Evolutionary conservation across 2,329 filamentous ascomycete species (phyloP), one percentile per base, ranked within the genome.

Genomic region (Trichophyton equinum): DNA sequence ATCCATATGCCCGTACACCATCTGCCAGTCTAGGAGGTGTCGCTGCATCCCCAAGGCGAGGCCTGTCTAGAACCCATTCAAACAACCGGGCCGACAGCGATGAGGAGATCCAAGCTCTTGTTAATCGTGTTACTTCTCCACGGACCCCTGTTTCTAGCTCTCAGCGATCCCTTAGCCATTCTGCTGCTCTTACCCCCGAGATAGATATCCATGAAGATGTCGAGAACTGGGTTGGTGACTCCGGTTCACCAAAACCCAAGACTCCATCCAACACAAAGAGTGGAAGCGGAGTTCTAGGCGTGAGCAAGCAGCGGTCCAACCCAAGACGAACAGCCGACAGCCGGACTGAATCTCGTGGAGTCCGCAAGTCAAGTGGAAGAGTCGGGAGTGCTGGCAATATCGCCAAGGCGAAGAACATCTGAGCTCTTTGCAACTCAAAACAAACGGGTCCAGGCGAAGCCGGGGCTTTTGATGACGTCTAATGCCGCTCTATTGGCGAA

Each of bases 91-190:
- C 78, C 55, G 88, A 94, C 70, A 88, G 86, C 20, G 91, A 96
- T 63, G 89, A 95, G 69, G 90, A 96, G 71, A 82, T 84, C 68
- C 87, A 91, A 69, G 84, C 89, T 79, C 82, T 84, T 64, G 82
- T 83, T 25, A 59, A 59, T 27, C 83, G 85, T 78, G 83, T 82
- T 65, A 80, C 80, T 7, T 62, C 83, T 79, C 68, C 86, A 81
- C 65, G 87, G 81, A 60, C 88, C 81, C 38, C 82, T 77, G 36
- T 57, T 8, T 57, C 55, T 7, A 25, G 15, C 8, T 62, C 80
- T 78, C 67, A 80, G 72, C 81, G 89, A 56, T 88, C 89, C 0
- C 82, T 88, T 61, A 91, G 87, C 72, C 88, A 90, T 72, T 86
- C 84, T 3, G 86, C 85, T 2, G 88, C 85, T 2, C 85, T 87